These are phyloP conservation scores for Tagetes patula DNA, from an alignment of 129 eudicot genomes.

Conservation along the genomic window DNA sequence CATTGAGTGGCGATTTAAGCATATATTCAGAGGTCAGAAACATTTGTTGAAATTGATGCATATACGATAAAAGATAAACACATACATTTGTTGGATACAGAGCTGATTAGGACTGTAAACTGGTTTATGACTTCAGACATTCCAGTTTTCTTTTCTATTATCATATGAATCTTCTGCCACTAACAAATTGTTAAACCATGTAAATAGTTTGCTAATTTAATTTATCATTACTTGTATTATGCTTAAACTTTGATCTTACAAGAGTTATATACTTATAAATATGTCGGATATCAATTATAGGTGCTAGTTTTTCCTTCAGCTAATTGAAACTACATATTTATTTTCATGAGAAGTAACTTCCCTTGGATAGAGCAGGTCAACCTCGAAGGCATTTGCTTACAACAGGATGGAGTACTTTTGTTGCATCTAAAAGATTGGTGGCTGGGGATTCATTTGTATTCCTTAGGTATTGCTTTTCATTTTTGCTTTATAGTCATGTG, in stretches of 20 bases:
- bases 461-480: conserved; percentile 52
- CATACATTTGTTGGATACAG: not conserved
- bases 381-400: conserved; percentile 95
- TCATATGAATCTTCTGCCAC: conserved; percentile 5
- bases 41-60: not conserved
- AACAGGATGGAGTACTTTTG: conserved; percentile 96
- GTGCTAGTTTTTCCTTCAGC: not conserved
- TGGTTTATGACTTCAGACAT: conserved; percentile 4
- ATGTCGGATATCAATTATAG: not conserved
- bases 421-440: conserved; percentile 77
- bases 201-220: not conserved
- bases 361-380: conserved; percentile 56
- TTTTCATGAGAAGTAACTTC: conserved; percentile 21
- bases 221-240: not conserved
- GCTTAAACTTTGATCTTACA: conserved; percentile 1
- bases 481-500: not conserved
- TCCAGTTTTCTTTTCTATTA: not conserved
- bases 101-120: not conserved
- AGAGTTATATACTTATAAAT: not conserved
- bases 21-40: conserved; percentile 43
- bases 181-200: not conserved
- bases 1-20: conserved; percentile 82
- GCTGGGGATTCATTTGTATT: conserved; percentile 94
- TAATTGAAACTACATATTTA: not conserved
- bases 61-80: not conserved